Evolutionary conservation across 192 early-diverging fungal genomes (phyloP).

Genomic region (Backusella morwellensis): DNA sequence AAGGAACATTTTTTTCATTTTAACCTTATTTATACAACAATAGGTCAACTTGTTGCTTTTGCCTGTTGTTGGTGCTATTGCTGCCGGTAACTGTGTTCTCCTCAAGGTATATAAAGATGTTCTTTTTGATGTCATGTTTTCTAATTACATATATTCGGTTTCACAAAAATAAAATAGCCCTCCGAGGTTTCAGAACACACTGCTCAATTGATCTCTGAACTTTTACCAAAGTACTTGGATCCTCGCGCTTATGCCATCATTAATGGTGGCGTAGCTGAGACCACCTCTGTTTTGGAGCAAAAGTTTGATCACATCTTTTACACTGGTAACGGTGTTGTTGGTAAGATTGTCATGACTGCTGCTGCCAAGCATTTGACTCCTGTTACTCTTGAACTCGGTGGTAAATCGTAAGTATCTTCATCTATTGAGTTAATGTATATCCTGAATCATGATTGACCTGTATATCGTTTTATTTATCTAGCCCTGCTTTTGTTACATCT

Average conservation of each 20-base stretch:
- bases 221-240: constrained; percentile 81
- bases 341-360: constrained; percentile 75
- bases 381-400: constrained; percentile 92
- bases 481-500: constrained; percentile 61
- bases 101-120: constrained; percentile 44
- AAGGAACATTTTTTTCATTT: not conserved
- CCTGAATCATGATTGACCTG: not conserved
- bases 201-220: constrained; percentile 57
- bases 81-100: constrained; percentile 83
- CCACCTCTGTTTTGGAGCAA: constrained; percentile 54
- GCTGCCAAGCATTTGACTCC: constrained; percentile 79
- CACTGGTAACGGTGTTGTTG: constrained; percentile 81
- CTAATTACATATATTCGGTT: not conserved
- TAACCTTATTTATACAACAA: not conserved
- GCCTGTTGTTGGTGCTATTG: constrained; percentile 83
- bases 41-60: constrained; percentile 61
- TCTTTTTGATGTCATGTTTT: not conserved
- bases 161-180: constrained; percentile 39
- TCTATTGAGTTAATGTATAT: not conserved
- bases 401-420: constrained; percentile 58
- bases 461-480: not conserved
- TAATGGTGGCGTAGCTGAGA: constrained; percentile 76
- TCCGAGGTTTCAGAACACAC: constrained; percentile 77
- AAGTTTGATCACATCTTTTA: constrained; percentile 89
- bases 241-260: constrained; percentile 59